Evolutionary conservation across 129 eudicot species (phyloP).

Genomic region (Daucus carota): DNA sequence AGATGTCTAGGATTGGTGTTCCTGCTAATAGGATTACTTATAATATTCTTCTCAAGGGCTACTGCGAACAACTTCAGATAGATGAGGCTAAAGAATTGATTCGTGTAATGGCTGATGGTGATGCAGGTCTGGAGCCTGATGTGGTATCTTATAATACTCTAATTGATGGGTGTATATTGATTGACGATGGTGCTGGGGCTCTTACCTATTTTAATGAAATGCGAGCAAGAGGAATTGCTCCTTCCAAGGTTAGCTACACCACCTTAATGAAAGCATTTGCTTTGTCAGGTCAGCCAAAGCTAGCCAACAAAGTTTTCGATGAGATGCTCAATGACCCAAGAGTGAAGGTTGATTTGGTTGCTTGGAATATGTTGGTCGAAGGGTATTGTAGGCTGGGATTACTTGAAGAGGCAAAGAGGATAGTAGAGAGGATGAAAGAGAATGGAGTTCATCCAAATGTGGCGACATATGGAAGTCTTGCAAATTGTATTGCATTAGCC

Average conservation of each 20-base stretch:
- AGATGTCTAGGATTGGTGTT: conserved; percentile 60
- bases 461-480: conserved; percentile 87
- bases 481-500: conserved; percentile 77
- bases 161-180: conserved; percentile 80
- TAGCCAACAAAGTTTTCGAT: conserved; percentile 69
- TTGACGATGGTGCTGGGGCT: conserved; percentile 91
- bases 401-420: conserved; percentile 61
- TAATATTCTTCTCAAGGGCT: conserved; percentile 82
- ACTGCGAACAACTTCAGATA: conserved; percentile 84
- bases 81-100: conserved; percentile 61
- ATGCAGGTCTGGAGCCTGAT: conserved; percentile 69
- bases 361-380: conserved; percentile 95
- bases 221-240: conserved; percentile 83
- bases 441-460: conserved; percentile 74
- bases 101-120: conserved; percentile 41
- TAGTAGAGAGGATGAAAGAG: conserved; percentile 62
- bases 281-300: conserved; percentile 75
- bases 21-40: conserved; percentile 74
- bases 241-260: conserved; percentile 90
- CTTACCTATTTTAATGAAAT: conserved; percentile 83
- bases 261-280: conserved; percentile 98
- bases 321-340: conserved; percentile 93
- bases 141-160: conserved; percentile 86
- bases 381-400: conserved; percentile 67
- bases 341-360: conserved; percentile 82